These are phyloP conservation scores for Bondarzewia mesenterica DNA, from an alignment of 1,284 basidiomycete species.

Conservation along the genomic window DNA sequence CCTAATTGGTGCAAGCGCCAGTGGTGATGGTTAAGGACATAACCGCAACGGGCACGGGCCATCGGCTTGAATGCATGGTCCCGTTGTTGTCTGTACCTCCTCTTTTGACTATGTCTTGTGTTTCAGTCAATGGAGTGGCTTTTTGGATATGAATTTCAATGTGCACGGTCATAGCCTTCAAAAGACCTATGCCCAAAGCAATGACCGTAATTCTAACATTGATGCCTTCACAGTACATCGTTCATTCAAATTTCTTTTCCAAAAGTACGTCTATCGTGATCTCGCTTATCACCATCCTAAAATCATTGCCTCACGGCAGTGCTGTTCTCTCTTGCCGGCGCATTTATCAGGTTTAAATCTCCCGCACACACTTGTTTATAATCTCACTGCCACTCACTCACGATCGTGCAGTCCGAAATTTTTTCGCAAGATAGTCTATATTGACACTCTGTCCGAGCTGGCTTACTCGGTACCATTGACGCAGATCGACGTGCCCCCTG, in stretches of 20 bases:
- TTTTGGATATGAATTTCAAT: too few relatives aligned
- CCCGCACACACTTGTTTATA: neutral
- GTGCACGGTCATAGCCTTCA: too few relatives aligned
- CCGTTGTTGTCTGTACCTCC: too few relatives aligned
- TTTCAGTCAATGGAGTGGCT: too few relatives aligned
- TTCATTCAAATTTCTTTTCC: conserved; percentile 82
- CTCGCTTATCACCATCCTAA: neutral
- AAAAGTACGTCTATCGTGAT: conserved; percentile 47
- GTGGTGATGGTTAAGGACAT: too few relatives aligned
- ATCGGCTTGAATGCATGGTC: too few relatives aligned
- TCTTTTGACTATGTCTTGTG: too few relatives aligned
- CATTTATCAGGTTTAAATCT: conserved; percentile 61
- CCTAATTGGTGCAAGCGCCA: too few relatives aligned
- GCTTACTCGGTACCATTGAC: conserved; percentile 71
- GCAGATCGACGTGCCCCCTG: conserved; percentile 78
- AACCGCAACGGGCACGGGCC: too few relatives aligned
- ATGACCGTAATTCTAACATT: neutral
- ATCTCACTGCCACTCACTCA: neutral
- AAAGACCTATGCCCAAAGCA: too few relatives aligned
- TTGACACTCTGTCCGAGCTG: conserved; percentile 67
- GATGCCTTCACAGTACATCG: conserved; percentile 51
- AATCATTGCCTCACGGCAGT: conserved; percentile 33
- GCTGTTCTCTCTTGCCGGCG: conserved; percentile 78
- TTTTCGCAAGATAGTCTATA: conserved; percentile 70
- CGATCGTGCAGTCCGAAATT: conserved; percentile 87